Evolutionary conservation across 805 yeast genomes (phyloP), one percentile per base, ranked within the genome.

Genomic region (Metschnikowia arizonensis): DNA sequence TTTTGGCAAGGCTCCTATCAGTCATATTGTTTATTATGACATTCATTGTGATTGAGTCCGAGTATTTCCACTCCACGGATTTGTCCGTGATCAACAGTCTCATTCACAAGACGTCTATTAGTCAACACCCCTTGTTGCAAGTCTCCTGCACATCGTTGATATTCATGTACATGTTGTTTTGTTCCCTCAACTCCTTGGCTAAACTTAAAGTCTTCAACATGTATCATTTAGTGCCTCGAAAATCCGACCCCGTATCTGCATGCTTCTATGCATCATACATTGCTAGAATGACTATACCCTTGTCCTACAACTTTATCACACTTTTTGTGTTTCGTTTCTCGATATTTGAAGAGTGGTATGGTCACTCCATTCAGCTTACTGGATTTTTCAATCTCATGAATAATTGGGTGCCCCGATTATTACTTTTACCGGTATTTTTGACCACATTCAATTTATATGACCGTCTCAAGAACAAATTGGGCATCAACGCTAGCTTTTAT

Each of bases 261-360:
- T 73, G 87, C 28, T 88, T 87, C 59, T 88, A 85, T 61, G 80
- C 89, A 17, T 83, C 85, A 56, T 87, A 88, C 56, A 81, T 87
- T 15, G 84, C 90, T 42, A 79, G 96, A 50, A 68, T 88, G 59
- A 85, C 95, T 0, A 82, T 88, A 10, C 96, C 96, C 9, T 69
- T 88, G 50, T 80, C 87, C 21, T 88, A 84, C 65, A 88, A 88
- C 63, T 88, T 85, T 59, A 62, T 87, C 46, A 84, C 85, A 41
- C 68, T 88, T 44, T 74, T 83, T 47, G 73, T 79, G 2, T 69
- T 76, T 15, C 66, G 82, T 23, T 46, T 62, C 19, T 71, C 81
- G 1, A 66, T 72, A 10, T 88, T 88, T 62, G 88, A 86, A 58
- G 74, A 77, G 39, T 85, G 89, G 68, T 72, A 84, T 49, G 95